Conservation (phyloP, 768 basidiomycete genomes). For the Tubosaeta sp. region DNA sequence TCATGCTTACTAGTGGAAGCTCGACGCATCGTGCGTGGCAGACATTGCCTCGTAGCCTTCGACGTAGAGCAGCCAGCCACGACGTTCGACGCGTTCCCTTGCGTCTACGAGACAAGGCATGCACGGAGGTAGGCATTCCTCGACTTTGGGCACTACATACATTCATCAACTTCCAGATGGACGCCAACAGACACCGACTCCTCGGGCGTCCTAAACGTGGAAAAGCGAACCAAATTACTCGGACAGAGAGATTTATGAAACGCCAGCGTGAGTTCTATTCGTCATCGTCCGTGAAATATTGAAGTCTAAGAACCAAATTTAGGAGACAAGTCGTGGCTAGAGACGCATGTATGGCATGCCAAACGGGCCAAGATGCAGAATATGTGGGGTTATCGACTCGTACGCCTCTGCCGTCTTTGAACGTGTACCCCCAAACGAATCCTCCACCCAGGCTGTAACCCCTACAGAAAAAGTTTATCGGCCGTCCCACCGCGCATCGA, state of each 20-base stretch:
- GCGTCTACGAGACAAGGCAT: slow-evolving; percentile 78
- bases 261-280: slow-evolving; percentile 59
- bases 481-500: slow-evolving; percentile 84
- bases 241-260: slow-evolving; percentile 58
- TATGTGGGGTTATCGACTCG: slow-evolving; percentile 89
- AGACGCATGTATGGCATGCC: slow-evolving; percentile 96
- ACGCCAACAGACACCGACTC: slow-evolving; percentile 40
- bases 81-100: slow-evolving; percentile 87
- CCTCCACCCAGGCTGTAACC: slow-evolving; percentile 54
- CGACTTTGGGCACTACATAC: slow-evolving; percentile 4
- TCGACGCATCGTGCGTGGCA: slow-evolving; percentile 88
- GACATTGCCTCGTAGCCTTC: slow-evolving; percentile 84
- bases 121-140: slow-evolving; percentile 59
- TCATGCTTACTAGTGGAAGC: slow-evolving; percentile 43
- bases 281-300: neutral
- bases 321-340: slow-evolving; percentile 91
- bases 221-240: slow-evolving; percentile 50
- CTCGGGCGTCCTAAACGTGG: slow-evolving; percentile 57
- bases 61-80: slow-evolving; percentile 91
- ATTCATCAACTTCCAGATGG: slow-evolving; percentile 47
- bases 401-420: slow-evolving; percentile 22
- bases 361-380: slow-evolving; percentile 95
- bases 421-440: neutral
- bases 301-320: neutral
- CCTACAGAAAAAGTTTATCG: slow-evolving; percentile 93